Evolutionary conservation across 1,284 basidiomycete species (phyloP).

Genomic region (Sanghuangporus baumii): DNA sequence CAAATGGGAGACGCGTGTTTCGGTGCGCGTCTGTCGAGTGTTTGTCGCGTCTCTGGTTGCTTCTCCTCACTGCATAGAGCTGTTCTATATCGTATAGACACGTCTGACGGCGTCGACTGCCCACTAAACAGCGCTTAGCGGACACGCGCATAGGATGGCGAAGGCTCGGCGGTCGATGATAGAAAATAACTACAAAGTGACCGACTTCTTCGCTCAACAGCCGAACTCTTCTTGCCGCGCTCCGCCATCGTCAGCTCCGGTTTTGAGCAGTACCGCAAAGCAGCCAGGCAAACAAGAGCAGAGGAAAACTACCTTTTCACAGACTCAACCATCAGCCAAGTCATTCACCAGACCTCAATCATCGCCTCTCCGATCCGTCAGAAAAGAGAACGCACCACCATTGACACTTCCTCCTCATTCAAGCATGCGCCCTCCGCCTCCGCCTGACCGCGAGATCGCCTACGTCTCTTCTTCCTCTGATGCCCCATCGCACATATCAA

Average conservation of each 20-base stretch:
- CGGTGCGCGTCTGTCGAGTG: not conserved
- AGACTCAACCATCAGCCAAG: not conserved
- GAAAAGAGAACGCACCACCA: constrained; percentile 17
- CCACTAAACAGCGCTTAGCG: not conserved
- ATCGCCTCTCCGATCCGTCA: constrained; percentile 3
- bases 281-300: not conserved
- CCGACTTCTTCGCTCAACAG: constrained; percentile 8
- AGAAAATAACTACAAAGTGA: constrained; percentile 6
- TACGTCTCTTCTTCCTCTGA: constrained; percentile 13
- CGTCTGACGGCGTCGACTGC: too few relatives aligned
- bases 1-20: not conserved
- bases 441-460: constrained; percentile 6
- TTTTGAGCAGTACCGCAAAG: not conserved
- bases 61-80: not conserved
- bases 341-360: not conserved
- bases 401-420: not conserved
- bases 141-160: not conserved
- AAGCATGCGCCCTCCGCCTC: not conserved
- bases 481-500: constrained; percentile 10
- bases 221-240: not conserved
- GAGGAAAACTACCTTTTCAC: not conserved
- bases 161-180: not conserved
- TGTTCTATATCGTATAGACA: too few relatives aligned
- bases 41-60: not conserved
- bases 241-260: constrained; percentile 4